Base-by-base conservation (phyloP, 2,329 filamentous ascomycete genomes). In the Cytospora leucostoma region DNA sequence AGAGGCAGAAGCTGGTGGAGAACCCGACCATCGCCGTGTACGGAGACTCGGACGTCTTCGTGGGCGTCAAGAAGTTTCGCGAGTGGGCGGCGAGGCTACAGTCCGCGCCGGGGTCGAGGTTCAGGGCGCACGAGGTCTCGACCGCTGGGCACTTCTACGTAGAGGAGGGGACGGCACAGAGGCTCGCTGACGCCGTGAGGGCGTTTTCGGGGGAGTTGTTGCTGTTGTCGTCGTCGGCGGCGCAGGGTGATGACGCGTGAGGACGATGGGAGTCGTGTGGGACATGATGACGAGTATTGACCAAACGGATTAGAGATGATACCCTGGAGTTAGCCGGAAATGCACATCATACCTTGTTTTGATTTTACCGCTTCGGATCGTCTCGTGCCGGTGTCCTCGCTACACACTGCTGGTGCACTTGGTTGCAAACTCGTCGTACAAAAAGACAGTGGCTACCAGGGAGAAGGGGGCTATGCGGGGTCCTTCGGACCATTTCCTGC, bases 1-100 rank as follows among this genome's bases (percentile, higher is more conserved):
- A 59, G 35, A 44, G 88, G 62, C 75, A 77, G 58, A 87, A 89
- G 70, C 77, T 91, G 56, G 75, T 84, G 1, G 73, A 76, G 2
- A 81, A 88, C 69, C 80, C 82, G 0, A 89, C 89, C 0, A 73
- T 97, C 38, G 87, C 86, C 0, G 75, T 96, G 0, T 96, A 88
- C 71, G 94, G 93, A 1, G 85, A 88, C 57, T 79, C 83, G 4
- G 93, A 98, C 73, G 76, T 82, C 0, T 96, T 97, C 67, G 88
- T 91, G 1, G 84, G 87, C 1, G 79, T 79, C 4, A 82, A 80
- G 63, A 90, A 85, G 73, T 78, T 93, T 68, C 81, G 84, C 12
- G 76, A 79, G 1, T 97, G 93, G 93, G 67, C 70, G 6, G 76
- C 79, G 49, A 80, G 78, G 52, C 74, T 91, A 52, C 71, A 74